These are phyloP conservation scores for Citropsis articulata DNA, from an alignment of 345 rosid genomes.

Conservation along the genomic window DNA sequence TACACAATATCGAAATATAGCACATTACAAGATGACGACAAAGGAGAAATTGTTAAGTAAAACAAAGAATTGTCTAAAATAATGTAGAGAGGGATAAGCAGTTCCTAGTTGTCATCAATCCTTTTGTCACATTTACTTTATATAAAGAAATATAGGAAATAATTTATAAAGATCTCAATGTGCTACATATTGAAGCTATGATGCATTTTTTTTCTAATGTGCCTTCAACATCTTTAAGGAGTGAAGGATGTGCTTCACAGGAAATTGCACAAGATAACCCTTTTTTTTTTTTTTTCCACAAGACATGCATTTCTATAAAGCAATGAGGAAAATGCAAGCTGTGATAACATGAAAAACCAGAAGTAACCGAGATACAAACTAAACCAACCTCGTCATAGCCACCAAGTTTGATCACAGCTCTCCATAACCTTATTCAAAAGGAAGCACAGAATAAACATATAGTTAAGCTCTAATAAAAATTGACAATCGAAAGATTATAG, in stretches of 20 bases:
- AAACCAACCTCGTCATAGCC: slow-evolving; percentile 66
- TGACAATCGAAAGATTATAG: not conserved
- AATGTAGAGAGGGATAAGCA: not conserved
- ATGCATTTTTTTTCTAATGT: not conserved
- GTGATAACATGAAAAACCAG: not conserved
- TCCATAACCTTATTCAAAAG: slow-evolving; percentile 44
- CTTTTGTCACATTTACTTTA: not conserved
- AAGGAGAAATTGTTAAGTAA: not conserved
- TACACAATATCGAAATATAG: not conserved
- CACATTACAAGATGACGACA: not conserved
- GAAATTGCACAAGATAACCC: not conserved
- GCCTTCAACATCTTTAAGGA: not conserved
- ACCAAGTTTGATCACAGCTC: slow-evolving; percentile 61
- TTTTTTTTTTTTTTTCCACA: not conserved
- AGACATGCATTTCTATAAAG: not conserved
- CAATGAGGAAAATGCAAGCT: not conserved
- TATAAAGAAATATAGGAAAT: not conserved
- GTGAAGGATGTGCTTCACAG: not conserved
- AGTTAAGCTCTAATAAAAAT: not conserved
- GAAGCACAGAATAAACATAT: not conserved
- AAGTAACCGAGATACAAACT: not conserved
- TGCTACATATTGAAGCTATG: not conserved
- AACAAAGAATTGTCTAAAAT: not conserved
- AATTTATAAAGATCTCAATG: not conserved
- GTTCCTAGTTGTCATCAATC: not conserved